Percentiles rank a stretch among this genome's conserved stretches.
Conservation (phyloP, 495 filamentous ascomycete species). For the Hyaloscypha variabilis region DNA sequence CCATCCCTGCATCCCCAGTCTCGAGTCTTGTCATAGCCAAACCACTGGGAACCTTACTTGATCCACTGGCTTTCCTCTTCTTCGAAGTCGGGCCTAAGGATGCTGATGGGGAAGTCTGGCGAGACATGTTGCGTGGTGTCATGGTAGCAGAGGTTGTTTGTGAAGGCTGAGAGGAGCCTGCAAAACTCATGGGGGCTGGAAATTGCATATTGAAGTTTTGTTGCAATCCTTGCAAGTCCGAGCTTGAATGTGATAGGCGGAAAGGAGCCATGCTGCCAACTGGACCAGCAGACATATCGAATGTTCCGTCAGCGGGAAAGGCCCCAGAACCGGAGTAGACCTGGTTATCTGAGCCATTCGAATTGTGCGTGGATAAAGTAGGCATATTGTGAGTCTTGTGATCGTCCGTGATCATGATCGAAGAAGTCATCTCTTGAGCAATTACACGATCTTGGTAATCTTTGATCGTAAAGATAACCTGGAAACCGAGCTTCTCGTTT, state of each 20-base stretch:
- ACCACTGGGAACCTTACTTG: slow-evolving; percentile 65
- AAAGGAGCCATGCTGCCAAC: slow-evolving; percentile 30
- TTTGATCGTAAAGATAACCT: slow-evolving; percentile 92
- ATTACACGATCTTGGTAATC: slow-evolving; percentile 72
- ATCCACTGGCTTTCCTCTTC: slow-evolving; percentile 73
- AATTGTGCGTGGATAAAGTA: slow-evolving; percentile 36
- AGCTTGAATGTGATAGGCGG: slow-evolving; percentile 37
- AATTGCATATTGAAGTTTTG: slow-evolving; percentile 45
- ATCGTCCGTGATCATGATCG: slow-evolving; percentile 95
- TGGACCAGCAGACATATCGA: slow-evolving; percentile 23
- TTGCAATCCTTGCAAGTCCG: slow-evolving; percentile 58
- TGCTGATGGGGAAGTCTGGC: slow-evolving; percentile 68
- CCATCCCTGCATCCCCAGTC: slow-evolving; percentile 42
- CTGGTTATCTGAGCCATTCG: slow-evolving; percentile 28
- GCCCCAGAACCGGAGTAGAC: slow-evolving; percentile 18
- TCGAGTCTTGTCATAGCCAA: slow-evolving; percentile 82
- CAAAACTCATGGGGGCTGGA: slow-evolving; percentile 39
- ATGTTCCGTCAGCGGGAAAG: slow-evolving; percentile 20
- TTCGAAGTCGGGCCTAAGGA: slow-evolving; percentile 64
- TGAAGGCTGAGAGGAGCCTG: slow-evolving; percentile 34
- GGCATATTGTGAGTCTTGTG: slow-evolving; percentile 78
- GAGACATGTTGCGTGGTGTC: slow-evolving; percentile 66
- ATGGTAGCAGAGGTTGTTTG: slow-evolving; percentile 48
- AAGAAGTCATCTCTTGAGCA: slow-evolving; percentile 81
- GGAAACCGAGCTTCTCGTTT: slow-evolving; percentile 86